Base-by-base conservation (phyloP, 371 early-diverging fungal species). In the Zychaea mexicana region DNA sequence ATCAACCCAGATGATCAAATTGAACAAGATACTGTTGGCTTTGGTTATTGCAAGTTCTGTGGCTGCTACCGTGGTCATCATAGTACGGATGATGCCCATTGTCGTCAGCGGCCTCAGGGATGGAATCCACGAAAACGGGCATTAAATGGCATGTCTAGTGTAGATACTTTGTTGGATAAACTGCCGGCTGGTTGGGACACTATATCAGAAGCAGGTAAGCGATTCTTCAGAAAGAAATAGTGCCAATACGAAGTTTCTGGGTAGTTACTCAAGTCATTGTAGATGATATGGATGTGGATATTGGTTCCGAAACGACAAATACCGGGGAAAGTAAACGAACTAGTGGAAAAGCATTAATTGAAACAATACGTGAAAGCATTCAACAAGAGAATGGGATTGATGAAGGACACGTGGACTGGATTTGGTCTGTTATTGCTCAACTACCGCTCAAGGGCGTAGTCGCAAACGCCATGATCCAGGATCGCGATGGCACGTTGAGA, bases 281-380 rank as follows among this genome's bases (percentile, higher is more conserved):
- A 66, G 77, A 77, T 38, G 76, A 79, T 27, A 71, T 79, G 74
- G 80, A 80, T 59, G 56, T 80, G 8, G 80, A 79, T 53, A 64
- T 79, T 27, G 71, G 70, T 59, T 58, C 60, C 21, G 15, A 7
- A 42, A 15, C 42, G n/a, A 42, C 15, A 2, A 56, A 19, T 13
- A 27, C 55, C 2, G 49, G 24, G 24, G 49, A 36, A 39, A 27
- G 28, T 21, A 22, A 55, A 2, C 42, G 24, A 32, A 27, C 36
- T 33, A 33, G 8, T 17, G 22, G 54, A 15, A 38, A 42, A 39
- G 9, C 56, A 24, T 9, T 39, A 5, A 26, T 55, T n/a, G 19
- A 27, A 59, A 19, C 19, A 0, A 55, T 62, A 39, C 45, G 47
- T 17, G 62, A 62, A 8, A 21, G 19, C 17, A 38, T 62, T 31